phyloP scores from a whole-genome alignment of 352 stramenopile genomes.

The Globisporangium uncinulatum region DNA sequence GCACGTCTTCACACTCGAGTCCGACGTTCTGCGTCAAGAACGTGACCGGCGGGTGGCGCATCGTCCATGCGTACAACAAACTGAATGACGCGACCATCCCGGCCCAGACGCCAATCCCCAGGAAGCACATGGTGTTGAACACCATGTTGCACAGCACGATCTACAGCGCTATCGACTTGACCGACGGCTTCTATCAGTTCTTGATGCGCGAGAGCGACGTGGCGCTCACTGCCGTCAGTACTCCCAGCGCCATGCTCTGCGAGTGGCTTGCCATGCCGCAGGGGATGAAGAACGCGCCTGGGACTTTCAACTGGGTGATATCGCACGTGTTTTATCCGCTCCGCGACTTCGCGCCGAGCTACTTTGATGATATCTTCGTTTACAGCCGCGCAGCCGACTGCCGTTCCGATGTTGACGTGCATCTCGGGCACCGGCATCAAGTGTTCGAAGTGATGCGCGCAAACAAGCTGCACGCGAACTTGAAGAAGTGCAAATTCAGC shows the following conservation, averaged over 20 bases:
- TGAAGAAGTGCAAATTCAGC: conserved; percentile 2
- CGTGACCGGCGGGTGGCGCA: conserved; percentile 15
- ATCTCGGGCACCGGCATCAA: not conserved
- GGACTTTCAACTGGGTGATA: conserved; percentile 22
- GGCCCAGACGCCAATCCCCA: conserved; percentile 22
- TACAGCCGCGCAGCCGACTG: not conserved
- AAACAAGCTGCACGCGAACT: conserved; percentile 1
- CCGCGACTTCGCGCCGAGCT: conserved; percentile 4
- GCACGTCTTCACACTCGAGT: conserved; percentile 15
- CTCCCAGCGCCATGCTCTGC: conserved; percentile 16
- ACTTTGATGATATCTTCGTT: conserved; percentile 5
- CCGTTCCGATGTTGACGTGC: not conserved
- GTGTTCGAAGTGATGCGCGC: not conserved
- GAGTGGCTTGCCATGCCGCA: conserved; percentile 23
- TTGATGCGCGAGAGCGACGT: conserved; percentile 15
- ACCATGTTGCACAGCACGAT: conserved; percentile 20
- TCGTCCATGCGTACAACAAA: conserved; percentile 32
- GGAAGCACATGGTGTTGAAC: conserved; percentile 22
- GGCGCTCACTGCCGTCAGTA: conserved; percentile 15
- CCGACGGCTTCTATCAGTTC: conserved; percentile 25
- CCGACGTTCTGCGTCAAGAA: conserved; percentile 25
- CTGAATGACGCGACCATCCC: conserved; percentile 22
- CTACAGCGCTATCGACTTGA: conserved; percentile 25
- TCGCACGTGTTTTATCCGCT: not conserved
- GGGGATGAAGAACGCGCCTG: conserved; percentile 17